Evolutionary conservation across 805 yeast species (phyloP).

Genomic region (Wickerhamiella cacticola): DNA sequence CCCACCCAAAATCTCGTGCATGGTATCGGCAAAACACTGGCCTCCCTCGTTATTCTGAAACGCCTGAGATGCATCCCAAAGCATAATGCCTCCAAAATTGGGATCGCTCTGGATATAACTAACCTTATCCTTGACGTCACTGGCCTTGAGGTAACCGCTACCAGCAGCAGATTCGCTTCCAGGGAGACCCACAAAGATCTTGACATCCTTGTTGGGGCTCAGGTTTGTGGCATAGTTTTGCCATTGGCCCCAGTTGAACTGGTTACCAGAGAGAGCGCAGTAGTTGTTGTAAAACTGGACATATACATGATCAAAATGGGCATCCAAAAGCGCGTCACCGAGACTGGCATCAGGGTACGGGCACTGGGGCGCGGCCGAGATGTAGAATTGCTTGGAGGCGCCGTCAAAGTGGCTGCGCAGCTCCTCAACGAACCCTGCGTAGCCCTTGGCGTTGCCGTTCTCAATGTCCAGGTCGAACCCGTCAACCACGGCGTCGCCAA

Average conservation of each 20-base stretch:
- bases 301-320: constrained; percentile 67
- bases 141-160: constrained; percentile 37
- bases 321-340: constrained; percentile 53
- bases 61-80: constrained; percentile 74
- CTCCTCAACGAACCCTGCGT: constrained; percentile 45
- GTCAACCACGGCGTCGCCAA: constrained; percentile 65
- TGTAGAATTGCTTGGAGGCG: constrained; percentile 50
- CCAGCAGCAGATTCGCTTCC: constrained; percentile 44
- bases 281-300: constrained; percentile 85
- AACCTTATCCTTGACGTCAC: constrained; percentile 29
- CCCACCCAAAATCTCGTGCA: constrained; percentile 35
- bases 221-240: constrained; percentile 42
- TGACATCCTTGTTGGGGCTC: constrained; percentile 58
- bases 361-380: constrained; percentile 91
- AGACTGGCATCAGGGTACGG: constrained; percentile 66
- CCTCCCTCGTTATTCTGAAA: constrained; percentile 40
- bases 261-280: constrained; percentile 34
- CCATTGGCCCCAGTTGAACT: constrained; percentile 71
- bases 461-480: constrained; percentile 77
- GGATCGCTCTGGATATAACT: background rate
- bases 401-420: constrained; percentile 34
- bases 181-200: constrained; percentile 66
- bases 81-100: constrained; percentile 54
- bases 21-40: constrained; percentile 32
- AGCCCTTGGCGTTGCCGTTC: constrained; percentile 48